Conservation (phyloP, 1,284 basidiomycete genomes). For the Pterulicium gracile region DNA sequence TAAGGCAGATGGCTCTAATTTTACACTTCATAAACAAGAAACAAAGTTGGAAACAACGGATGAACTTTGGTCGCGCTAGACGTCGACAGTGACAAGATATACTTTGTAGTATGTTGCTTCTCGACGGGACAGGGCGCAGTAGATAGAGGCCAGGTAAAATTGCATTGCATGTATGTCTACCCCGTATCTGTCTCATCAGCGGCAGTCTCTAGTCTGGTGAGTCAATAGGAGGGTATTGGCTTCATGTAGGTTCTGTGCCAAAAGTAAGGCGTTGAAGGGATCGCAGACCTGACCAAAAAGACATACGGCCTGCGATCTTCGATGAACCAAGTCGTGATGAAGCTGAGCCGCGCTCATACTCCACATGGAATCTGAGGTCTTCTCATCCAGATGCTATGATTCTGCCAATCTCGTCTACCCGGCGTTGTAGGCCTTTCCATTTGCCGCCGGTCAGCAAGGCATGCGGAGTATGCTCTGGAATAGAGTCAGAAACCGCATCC, state of each 20-base stretch:
- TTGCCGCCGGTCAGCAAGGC: constrained; percentile 49
- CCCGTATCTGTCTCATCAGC: constrained; percentile 74
- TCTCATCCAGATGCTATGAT: constrained; percentile 32
- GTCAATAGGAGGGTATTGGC: neutral
- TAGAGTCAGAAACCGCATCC: constrained; percentile 33
- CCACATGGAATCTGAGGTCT: no score
- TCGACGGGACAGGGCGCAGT: no score
- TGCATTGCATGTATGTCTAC: constrained; percentile 39
- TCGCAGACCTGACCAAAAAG: neutral
- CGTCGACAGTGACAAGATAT: no score
- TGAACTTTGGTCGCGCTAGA: no score
- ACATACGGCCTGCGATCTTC: no score
- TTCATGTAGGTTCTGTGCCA: neutral
- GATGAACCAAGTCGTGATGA: no score
- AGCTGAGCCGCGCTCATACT: neutral
- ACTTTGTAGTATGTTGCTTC: no score
- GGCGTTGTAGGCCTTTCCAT: constrained; percentile 57
- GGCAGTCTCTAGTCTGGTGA: neutral
- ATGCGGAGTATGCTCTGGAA: constrained; percentile 41
- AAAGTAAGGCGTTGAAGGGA: neutral
- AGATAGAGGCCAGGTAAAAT: no score
- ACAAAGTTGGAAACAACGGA: no score
- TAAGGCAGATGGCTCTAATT: no score
- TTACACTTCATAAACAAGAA: no score
- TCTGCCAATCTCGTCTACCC: constrained; percentile 63